Conservation (phyloP, 2,329 filamentous ascomycete species). For the Trichoderma sp. region DNA sequence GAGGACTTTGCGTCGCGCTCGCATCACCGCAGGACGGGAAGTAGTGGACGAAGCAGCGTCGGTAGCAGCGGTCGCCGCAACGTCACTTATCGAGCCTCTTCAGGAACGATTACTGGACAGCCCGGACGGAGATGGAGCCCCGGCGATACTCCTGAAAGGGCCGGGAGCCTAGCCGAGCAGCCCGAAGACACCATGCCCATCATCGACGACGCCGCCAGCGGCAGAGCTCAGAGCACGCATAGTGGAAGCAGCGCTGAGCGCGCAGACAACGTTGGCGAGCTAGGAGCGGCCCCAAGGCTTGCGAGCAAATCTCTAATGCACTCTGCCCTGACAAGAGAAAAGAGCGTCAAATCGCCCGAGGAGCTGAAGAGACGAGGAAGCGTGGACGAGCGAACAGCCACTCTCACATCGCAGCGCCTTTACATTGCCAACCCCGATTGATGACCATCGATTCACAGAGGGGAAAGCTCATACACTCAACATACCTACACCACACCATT, state of each 20-base stretch:
- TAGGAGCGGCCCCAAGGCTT: slow-evolving; percentile 51
- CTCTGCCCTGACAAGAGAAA: slow-evolving; percentile 61
- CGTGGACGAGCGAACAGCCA: slow-evolving; percentile 79
- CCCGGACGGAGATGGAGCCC: slow-evolving; percentile 53
- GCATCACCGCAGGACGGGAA: slow-evolving; percentile 71
- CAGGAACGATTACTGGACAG: slow-evolving; percentile 40
- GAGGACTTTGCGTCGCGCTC: slow-evolving; percentile 51
- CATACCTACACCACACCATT: slow-evolving; percentile 8
- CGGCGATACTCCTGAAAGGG: slow-evolving; percentile 57
- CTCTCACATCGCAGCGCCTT: slow-evolving; percentile 70
- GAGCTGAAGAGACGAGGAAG: slow-evolving; percentile 76
- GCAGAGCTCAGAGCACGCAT: slow-evolving; percentile 51
- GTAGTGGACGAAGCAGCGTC: slow-evolving; percentile 72
- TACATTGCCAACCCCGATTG: slow-evolving; percentile 86
- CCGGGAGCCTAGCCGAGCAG: slow-evolving; percentile 54
- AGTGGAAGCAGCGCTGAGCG: slow-evolving; percentile 62
- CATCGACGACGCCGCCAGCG: slow-evolving; percentile 48
- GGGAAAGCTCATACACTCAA: not conserved
- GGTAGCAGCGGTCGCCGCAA: slow-evolving; percentile 52
- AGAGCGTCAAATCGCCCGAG: slow-evolving; percentile 67
- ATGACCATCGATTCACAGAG: not conserved
- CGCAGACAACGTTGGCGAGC: slow-evolving; percentile 61
- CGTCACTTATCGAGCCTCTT: slow-evolving; percentile 54
- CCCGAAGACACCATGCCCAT: slow-evolving; percentile 34
- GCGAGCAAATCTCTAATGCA: slow-evolving; percentile 62